phyloP scores from a whole-genome alignment of 257 asterid genomes.

The Petunia axillaris region DNA sequence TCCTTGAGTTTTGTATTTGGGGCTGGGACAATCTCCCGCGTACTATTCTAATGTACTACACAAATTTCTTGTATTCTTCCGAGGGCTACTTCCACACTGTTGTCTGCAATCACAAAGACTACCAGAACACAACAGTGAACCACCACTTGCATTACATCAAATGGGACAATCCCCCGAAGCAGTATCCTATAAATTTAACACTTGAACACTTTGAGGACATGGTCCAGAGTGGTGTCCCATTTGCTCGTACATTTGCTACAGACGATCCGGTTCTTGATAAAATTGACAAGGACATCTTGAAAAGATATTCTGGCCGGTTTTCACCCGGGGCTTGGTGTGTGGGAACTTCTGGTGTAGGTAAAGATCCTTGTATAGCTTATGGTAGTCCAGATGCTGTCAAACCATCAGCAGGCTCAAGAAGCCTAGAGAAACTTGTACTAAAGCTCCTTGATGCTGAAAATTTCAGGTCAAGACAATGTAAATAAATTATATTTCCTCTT shows the following conservation, averaged over 20 bases:
- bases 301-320: conserved; percentile 45
- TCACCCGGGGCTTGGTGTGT: conserved; percentile 84
- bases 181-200: conserved; percentile 59
- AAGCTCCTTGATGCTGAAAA: conserved; percentile 71
- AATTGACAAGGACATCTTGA: conserved; percentile 63
- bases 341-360: conserved; percentile 46
- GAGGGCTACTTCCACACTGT: conserved; percentile 95
- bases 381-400: conserved; percentile 62
- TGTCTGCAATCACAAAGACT: conserved; percentile 83
- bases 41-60: conserved; percentile 88
- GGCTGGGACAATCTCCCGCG: conserved; percentile 99
- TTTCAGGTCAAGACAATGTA: conserved; percentile 88
- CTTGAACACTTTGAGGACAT: conserved; percentile 59
- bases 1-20: conserved; percentile 95
- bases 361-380: conserved; percentile 54
- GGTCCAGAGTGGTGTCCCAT: conserved; percentile 84
- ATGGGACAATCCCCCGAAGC: conserved; percentile 81
- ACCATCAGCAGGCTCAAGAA: conserved; percentile 70
- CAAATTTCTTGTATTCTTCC: conserved; percentile 80
- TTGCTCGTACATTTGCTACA: conserved; percentile 65
- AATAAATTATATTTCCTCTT: conserved; percentile 39
- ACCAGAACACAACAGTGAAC: conserved; percentile 92
- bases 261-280: conserved; percentile 55
- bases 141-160: conserved; percentile 75
- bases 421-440: conserved; percentile 71